These are phyloP conservation scores for Tulasnella sp. DNA, from an alignment of 768 basidiomycete genomes.

Conservation along the genomic window DNA sequence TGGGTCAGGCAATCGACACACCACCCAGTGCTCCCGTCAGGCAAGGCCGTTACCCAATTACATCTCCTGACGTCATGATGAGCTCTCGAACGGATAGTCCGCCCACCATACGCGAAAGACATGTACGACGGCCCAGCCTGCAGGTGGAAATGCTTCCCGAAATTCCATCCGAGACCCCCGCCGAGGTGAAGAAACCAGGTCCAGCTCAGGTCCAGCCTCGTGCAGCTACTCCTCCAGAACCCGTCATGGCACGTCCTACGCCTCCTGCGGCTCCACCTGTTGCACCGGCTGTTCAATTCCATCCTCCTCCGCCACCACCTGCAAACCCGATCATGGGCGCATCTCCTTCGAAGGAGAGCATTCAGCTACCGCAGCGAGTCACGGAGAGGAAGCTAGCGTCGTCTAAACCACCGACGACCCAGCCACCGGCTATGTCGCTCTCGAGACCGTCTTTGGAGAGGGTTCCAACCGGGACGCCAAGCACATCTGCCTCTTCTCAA, in stretches of 20 bases:
- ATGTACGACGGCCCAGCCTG: slow-evolving; percentile 5
- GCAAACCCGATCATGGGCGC: not conserved
- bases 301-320: not conserved
- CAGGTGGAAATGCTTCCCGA: not conserved
- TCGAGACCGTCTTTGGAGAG: slow-evolving; percentile 1
- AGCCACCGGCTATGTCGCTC: not conserved
- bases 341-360: not conserved
- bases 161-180: not conserved
- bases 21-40: not conserved
- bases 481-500: not conserved
- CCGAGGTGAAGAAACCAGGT: not conserved
- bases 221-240: not conserved
- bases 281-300: not conserved
- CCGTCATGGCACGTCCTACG: not conserved
- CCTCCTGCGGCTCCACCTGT: not conserved
- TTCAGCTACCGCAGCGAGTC: not conserved
- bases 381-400: not conserved
- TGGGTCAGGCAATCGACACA: not conserved
- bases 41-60: slow-evolving; percentile 3
- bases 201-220: not conserved
- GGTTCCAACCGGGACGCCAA: not conserved
- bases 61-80: not conserved
- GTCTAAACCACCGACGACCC: not conserved
- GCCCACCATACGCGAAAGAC: slow-evolving; percentile 2
- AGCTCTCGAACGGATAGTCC: not conserved